Conservation (phyloP, 768 basidiomycete species). For the Lactarius sp. region DNA sequence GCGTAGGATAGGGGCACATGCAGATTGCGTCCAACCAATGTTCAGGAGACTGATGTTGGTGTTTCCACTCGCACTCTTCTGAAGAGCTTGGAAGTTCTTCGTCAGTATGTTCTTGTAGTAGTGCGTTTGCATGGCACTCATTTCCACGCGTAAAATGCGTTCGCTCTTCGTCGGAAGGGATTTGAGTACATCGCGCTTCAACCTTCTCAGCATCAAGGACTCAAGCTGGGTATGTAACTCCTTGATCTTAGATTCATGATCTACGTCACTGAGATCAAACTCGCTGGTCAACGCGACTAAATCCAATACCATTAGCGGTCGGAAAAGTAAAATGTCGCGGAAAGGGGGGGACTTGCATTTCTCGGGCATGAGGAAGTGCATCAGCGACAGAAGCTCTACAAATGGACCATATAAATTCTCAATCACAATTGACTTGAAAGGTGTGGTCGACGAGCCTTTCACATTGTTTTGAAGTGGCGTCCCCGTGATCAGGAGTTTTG, state of each 20-base stretch:
- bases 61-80: conserved; percentile 84
- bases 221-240: conserved; percentile 92
- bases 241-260: conserved; percentile 93
- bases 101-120: conserved; percentile 99
- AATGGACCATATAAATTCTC: conserved; percentile 3
- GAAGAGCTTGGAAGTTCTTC: conserved; percentile 91
- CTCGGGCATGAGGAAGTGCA: conserved; percentile 99
- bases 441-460: conserved; percentile 57
- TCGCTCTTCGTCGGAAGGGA: conserved; percentile 97
- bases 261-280: conserved; percentile 89
- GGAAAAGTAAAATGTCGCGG: neutral
- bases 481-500: conserved; percentile 94
- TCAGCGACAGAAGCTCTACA: conserved; percentile 86
- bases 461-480: conserved; percentile 99
- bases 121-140: conserved; percentile 93
- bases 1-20: neutral
- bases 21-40: conserved; percentile 52
- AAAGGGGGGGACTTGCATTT: conserved; percentile 57
- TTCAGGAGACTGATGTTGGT: conserved; percentile 94
- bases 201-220: conserved; percentile 86
- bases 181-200: conserved; percentile 96
- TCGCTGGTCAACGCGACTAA: conserved; percentile 89
- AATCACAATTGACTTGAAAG: conserved; percentile 16
- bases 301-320: conserved; percentile 14
- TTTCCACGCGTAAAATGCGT: conserved; percentile 94